These are phyloP conservation scores for Fusarium sambucinum DNA, from an alignment of 2,329 filamentous ascomycete species.

Conservation along the genomic window DNA sequence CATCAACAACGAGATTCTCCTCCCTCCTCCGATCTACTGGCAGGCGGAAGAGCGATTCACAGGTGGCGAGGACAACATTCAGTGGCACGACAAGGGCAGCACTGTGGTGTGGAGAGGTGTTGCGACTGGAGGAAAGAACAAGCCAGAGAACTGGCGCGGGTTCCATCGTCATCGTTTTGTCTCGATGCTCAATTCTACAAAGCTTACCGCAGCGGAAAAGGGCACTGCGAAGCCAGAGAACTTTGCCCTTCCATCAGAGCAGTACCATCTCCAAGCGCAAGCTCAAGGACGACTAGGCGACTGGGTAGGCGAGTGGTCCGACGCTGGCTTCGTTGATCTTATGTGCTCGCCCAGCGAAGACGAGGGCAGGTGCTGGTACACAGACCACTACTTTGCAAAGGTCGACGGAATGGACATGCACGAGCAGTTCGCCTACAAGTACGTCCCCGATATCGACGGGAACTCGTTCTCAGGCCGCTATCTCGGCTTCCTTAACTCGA, in stretches of 20 bases:
- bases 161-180: constrained; percentile 83
- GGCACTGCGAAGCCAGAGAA: constrained; percentile 60
- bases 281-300: constrained; percentile 58
- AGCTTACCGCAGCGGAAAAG: constrained; percentile 63
- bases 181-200: constrained; percentile 76
- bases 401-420: constrained; percentile 57
- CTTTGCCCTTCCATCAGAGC: constrained; percentile 63
- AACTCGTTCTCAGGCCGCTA: constrained; percentile 78
- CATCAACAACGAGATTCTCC: constrained; percentile 77
- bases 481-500: constrained; percentile 75
- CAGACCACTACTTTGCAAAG: constrained; percentile 59
- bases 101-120: constrained; percentile 74
- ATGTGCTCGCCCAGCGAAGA: constrained; percentile 60
- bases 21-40: constrained; percentile 78
- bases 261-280: constrained; percentile 63
- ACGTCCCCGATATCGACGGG: constrained; percentile 81
- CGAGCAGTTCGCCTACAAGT: constrained; percentile 73
- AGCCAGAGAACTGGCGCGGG: constrained; percentile 72
- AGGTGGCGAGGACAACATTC: constrained; percentile 63
- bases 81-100: constrained; percentile 69
- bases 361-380: constrained; percentile 61
- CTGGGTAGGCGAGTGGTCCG: constrained; percentile 64
- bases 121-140: constrained; percentile 72
- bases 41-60: constrained; percentile 72
- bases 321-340: constrained; percentile 67